These are phyloP conservation scores for Leishmania aethiopica DNA, from an alignment of 208 protist species.

Conservation along the genomic window DNA sequence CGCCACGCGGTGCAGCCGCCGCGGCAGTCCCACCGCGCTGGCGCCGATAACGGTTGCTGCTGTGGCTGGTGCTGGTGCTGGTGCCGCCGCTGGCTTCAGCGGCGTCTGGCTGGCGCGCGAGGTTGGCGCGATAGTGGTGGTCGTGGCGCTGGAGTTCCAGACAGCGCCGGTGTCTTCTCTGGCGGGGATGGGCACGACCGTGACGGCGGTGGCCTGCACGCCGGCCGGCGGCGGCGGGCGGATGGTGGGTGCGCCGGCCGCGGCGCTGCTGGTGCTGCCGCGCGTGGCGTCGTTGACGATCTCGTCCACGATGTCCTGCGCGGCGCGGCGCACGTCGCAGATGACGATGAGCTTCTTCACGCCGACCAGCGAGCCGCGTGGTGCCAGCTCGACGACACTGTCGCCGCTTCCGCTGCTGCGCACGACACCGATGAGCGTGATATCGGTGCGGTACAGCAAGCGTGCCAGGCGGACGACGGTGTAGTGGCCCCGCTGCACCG, in stretches of 20 bases:
- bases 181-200: conserved; percentile 3
- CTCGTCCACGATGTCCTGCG: conserved; percentile 25
- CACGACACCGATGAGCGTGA: conserved; percentile 44
- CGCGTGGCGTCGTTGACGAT: conserved; percentile 14
- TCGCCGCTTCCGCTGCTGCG: conserved; percentile 6
- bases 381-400: conserved; percentile 32
- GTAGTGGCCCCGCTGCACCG: conserved; percentile 27
- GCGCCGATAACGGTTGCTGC: background rate
- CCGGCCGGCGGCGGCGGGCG: conserved; percentile 15
- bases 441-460: conserved; percentile 29
- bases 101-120: background rate
- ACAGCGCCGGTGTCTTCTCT: background rate
- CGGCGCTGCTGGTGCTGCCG: background rate
- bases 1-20: background rate
- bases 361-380: conserved; percentile 24
- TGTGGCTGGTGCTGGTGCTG: background rate
- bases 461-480: conserved; percentile 36
- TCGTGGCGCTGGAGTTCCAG: background rate
- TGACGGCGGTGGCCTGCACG: conserved; percentile 17
- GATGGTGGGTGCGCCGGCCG: background rate
- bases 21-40: background rate
- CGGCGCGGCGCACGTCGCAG: conserved; percentile 26
- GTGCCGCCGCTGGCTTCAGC: background rate
- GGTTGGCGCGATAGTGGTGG: background rate
- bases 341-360: conserved; percentile 44